These are phyloP conservation scores for Salix suchowensis DNA, from an alignment of 345 rosid species.

Conservation along the genomic window DNA sequence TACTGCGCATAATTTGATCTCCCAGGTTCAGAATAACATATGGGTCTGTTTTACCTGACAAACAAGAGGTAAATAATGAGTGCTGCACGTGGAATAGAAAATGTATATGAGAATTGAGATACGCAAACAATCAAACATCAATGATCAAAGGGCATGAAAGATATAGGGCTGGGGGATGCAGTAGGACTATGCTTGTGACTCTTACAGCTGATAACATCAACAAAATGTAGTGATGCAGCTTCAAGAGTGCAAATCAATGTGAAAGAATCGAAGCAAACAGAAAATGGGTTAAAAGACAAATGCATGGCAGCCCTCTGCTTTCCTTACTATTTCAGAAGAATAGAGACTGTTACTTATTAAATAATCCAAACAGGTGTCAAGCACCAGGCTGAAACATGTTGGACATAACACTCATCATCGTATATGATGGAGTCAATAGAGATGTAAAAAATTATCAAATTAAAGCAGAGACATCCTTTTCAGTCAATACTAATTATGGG, in stretches of 20 bases:
- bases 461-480: not conserved
- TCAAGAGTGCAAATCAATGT: not conserved
- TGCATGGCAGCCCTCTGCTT: not conserved
- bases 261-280: not conserved
- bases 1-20: constrained; percentile 84
- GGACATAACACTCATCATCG: not conserved
- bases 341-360: not conserved
- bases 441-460: not conserved
- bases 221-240: not conserved
- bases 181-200: not conserved
- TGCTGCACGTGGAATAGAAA: not conserved
- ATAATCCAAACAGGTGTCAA: not conserved
- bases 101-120: constrained; percentile 10
- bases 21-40: constrained; percentile 80
- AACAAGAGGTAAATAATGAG: constrained; percentile 5
- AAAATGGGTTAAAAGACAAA: not conserved
- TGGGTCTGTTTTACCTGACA: constrained; percentile 93
- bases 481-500: not conserved
- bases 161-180: not conserved
- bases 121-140: not conserved
- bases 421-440: not conserved
- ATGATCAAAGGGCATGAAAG: not conserved
- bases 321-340: not conserved
- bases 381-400: not conserved
- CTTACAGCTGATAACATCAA: not conserved